Percentiles rank a stretch among this genome's conserved stretches.
These are phyloP conservation scores for Sporothrix brasiliensis DNA, from an alignment of 2,329 filamentous ascomycete genomes.

Conservation along the genomic window DNA sequence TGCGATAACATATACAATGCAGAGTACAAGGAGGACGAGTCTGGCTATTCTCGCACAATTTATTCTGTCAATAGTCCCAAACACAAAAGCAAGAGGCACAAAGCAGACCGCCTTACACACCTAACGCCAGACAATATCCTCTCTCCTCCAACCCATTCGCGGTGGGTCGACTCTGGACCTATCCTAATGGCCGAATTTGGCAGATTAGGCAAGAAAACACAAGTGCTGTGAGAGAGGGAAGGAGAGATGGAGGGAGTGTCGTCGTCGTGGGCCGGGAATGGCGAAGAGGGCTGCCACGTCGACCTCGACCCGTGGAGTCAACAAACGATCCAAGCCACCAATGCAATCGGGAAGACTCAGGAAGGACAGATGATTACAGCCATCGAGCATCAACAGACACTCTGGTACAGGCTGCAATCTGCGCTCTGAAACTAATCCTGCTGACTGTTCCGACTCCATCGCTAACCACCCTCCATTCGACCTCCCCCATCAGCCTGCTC, in stretches of 20 bases:
- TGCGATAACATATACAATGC: too few relatives aligned
- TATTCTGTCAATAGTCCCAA: too few relatives aligned
- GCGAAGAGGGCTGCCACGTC: conserved; percentile 3
- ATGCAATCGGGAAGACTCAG: not conserved
- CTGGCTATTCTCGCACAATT: not conserved
- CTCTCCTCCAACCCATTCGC: not conserved
- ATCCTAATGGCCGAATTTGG: not conserved
- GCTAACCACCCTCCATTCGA: not conserved
- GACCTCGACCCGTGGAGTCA: conserved; percentile 11
- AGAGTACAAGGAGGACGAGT: not conserved
- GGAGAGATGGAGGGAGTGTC: not conserved
- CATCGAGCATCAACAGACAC: not conserved
- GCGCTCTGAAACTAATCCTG: not conserved
- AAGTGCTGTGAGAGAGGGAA: not conserved
- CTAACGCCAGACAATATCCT: not conserved
- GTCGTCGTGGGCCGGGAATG: not conserved
- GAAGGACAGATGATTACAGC: not conserved
- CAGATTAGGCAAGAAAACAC: conserved; percentile 1
- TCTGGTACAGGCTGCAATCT: not conserved
- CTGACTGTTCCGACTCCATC: not conserved
- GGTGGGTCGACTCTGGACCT: not conserved
- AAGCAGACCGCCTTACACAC: not conserved
- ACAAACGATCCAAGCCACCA: not conserved
- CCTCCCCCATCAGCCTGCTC: not conserved
- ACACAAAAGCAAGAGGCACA: not conserved